Conservation (phyloP, 202 grass and related monocot species). For the Setaria italica region DNA sequence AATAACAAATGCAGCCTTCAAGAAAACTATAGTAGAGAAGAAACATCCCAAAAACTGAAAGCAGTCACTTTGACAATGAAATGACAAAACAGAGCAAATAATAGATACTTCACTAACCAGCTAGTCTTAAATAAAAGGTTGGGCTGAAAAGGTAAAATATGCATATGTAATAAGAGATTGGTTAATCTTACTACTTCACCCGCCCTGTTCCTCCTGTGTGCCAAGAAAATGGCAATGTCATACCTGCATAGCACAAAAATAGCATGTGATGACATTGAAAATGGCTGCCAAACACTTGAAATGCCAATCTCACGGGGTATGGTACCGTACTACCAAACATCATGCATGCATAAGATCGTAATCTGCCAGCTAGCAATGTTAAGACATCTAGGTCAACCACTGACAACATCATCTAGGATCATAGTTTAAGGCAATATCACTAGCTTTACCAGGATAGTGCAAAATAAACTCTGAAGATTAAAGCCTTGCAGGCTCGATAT, state of each 20-base stretch:
- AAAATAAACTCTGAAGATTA: constrained; percentile 13
- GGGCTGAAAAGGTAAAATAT: constrained; percentile 1
- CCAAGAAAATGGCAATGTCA: constrained; percentile 62
- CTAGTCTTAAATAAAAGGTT: neutral
- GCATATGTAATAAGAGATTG: constrained; percentile 15
- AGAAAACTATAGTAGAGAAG: constrained; percentile 34
- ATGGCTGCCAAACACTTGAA: constrained; percentile 17
- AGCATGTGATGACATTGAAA: constrained; percentile 30
- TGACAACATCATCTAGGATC: neutral
- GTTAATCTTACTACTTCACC: constrained; percentile 71
- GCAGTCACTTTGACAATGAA: neutral
- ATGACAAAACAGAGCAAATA: neutral
- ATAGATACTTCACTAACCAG: neutral
- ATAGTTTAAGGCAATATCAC: constrained; percentile 19
- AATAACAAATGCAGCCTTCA: neutral
- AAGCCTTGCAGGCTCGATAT: constrained; percentile 1
- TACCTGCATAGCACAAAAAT: constrained; percentile 63
- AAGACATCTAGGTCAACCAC: constrained; percentile 12
- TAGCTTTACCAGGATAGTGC: constrained; percentile 2
- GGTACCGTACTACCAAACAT: constrained; percentile 22
- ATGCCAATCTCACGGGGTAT: neutral
- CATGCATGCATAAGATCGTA: constrained; percentile 10
- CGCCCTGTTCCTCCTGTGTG: constrained; percentile 52
- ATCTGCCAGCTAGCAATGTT: constrained; percentile 18
- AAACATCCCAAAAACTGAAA: constrained; percentile 9